phyloP scores from a whole-genome alignment of 2,329 filamentous ascomycete species.

The Chalaropsis ovoidea region DNA sequence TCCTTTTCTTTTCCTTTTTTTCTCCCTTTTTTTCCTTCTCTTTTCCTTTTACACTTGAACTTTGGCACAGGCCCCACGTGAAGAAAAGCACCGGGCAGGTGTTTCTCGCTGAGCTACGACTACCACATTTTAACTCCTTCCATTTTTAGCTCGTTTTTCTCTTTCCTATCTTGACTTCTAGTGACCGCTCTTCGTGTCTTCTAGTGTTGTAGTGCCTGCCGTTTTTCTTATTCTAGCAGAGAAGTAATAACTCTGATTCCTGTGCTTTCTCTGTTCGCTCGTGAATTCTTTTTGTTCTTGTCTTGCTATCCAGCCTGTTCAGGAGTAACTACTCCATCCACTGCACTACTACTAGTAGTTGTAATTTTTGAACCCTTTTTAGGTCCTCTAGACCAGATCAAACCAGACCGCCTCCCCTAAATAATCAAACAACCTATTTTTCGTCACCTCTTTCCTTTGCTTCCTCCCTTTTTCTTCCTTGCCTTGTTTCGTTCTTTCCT shows the following conservation, averaged over 20 bases:
- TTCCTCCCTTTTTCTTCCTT: neutral
- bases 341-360: neutral
- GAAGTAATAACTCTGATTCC: neutral
- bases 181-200: neutral
- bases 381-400: too few species aligned
- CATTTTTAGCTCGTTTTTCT: neutral
- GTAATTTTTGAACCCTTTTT: neutral
- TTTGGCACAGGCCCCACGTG: neutral
- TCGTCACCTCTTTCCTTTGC: neutral
- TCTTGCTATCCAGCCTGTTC: neutral
- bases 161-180: neutral
- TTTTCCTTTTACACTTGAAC: neutral
- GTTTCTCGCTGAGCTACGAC: neutral
- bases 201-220: neutral
- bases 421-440: neutral
- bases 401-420: neutral
- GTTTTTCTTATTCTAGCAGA: neutral
- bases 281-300: too few species aligned
- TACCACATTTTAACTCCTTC: neutral
- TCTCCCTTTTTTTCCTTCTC: too few species aligned
- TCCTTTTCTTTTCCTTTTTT: too few species aligned
- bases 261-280: neutral
- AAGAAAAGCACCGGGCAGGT: conserved; percentile 1
- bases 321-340: neutral
- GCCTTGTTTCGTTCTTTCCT: neutral